These are phyloP conservation scores for Leptographium galeiforme DNA, from an alignment of 2,329 filamentous ascomycete genomes.

Conservation along the genomic window DNA sequence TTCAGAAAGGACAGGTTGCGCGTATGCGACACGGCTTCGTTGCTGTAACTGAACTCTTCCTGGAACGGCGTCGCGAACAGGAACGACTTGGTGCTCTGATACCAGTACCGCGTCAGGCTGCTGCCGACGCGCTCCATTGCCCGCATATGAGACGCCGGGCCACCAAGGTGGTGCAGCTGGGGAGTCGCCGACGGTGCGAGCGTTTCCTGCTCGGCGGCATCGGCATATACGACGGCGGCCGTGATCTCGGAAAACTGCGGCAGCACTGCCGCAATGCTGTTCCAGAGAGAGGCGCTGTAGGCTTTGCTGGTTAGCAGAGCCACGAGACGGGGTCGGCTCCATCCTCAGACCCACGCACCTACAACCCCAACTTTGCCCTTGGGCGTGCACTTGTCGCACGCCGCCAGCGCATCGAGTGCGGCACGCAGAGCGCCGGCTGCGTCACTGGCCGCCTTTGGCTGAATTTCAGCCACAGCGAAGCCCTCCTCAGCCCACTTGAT, in stretches of 20 bases:
- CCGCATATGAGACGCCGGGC: not conserved
- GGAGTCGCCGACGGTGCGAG: not conserved
- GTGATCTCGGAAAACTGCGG: constrained; percentile 4
- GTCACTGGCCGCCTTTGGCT: constrained; percentile 13
- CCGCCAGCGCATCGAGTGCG: constrained; percentile 10
- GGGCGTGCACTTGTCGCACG: constrained; percentile 17
- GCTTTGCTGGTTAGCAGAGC: constrained; percentile 2
- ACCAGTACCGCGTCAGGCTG: not conserved
- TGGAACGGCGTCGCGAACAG: constrained; percentile 4
- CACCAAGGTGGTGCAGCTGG: constrained; percentile 2
- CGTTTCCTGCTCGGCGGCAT: not conserved
- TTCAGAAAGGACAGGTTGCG: constrained; percentile 54
- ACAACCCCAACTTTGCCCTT: constrained; percentile 26
- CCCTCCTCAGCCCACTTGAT: constrained; percentile 63
- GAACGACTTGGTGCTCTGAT: not conserved
- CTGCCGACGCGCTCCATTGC: not conserved
- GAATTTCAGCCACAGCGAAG: constrained; percentile 45
- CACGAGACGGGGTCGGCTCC: too few species aligned
- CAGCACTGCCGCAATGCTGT: constrained; percentile 2
- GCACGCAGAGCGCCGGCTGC: constrained; percentile 20
- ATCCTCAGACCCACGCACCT: constrained; percentile 12
- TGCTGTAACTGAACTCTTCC: constrained; percentile 5
- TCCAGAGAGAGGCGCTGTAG: constrained; percentile 13
- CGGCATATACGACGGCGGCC: constrained; percentile 10
- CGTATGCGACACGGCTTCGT: constrained; percentile 51